Evolutionary conservation across 192 early-diverging fungal genomes (phyloP).

Genomic region (Rhizoclosmatium sp.): DNA sequence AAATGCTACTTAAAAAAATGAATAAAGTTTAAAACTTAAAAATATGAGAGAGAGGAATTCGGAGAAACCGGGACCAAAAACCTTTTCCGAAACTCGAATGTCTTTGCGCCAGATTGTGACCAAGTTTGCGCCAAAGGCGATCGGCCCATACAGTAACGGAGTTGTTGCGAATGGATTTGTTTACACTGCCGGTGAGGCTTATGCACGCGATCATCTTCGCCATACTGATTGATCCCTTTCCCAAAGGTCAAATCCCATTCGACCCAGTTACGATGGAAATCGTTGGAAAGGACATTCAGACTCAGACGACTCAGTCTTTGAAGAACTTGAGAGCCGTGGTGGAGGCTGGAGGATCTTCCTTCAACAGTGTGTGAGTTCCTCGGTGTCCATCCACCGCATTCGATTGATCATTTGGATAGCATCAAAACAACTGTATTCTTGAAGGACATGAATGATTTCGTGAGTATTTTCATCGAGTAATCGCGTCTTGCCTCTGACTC

Average conservation of each 20-base stretch:
- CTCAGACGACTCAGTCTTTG: conserved; percentile 71
- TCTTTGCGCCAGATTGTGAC: conserved; percentile 36
- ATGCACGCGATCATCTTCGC: not conserved
- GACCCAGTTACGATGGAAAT: conserved; percentile 77
- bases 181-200: conserved; percentile 63
- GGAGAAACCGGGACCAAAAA: too few species aligned
- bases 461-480: not conserved
- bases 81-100: too few species aligned
- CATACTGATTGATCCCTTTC: not conserved
- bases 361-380: too few species aligned
- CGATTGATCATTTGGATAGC: not conserved
- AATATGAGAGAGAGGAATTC: too few species aligned
- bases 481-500: not conserved
- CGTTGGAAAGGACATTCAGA: conserved; percentile 71
- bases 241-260: conserved; percentile 29
- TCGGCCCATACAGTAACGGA: conserved; percentile 66
- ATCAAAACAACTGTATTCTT: conserved; percentile 97
- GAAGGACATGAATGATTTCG: conserved; percentile 85
- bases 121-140: conserved; percentile 50
- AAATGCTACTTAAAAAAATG: not conserved
- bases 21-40: too few species aligned
- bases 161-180: conserved; percentile 84
- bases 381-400: not conserved
- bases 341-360: conserved; percentile 75
- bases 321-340: conserved; percentile 86